Evolutionary conservation across 805 yeast species (phyloP).

Genomic region (Saturnispora gosingensis): DNA sequence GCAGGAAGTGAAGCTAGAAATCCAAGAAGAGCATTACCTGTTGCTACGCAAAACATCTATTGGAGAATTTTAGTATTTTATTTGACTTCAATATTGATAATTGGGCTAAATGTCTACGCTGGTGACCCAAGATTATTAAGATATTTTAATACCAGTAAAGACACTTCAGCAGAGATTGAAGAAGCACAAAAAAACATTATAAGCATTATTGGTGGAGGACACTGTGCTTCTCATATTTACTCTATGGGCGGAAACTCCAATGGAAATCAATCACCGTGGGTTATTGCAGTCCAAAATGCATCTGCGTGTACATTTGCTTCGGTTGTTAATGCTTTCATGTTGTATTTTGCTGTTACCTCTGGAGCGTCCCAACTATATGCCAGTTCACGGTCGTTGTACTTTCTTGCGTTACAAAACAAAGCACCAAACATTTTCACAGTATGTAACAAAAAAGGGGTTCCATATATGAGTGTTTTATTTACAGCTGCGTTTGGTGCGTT

Average conservation of each 20-base stretch:
- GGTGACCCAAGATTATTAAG: conserved; percentile 69
- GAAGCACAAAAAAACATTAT: conserved; percentile 15
- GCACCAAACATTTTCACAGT: conserved; percentile 53
- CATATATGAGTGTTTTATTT: conserved; percentile 58
- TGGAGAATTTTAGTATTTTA: conserved; percentile 61
- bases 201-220: conserved; percentile 20
- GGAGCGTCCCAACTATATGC: conserved; percentile 50
- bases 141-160: conserved; percentile 32
- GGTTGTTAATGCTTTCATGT: conserved; percentile 42
- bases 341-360: conserved; percentile 48
- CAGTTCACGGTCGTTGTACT: conserved; percentile 51
- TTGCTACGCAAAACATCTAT: conserved; percentile 67
- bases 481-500: conserved; percentile 53
- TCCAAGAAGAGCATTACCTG: conserved; percentile 68
- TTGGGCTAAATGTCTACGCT: conserved; percentile 63
- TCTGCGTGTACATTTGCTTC: conserved; percentile 43
- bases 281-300: conserved; percentile 44
- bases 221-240: conserved; percentile 20
- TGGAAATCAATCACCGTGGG: conserved; percentile 49
- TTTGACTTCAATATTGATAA: conserved; percentile 54
- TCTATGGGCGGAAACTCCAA: conserved; percentile 32
- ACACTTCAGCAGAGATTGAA: conserved; percentile 14
- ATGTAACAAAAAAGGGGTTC: conserved; percentile 62
- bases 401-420: conserved; percentile 44
- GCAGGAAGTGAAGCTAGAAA: conserved; percentile 83